Evolutionary conservation across 441 rosid genomes (phyloP).

Genomic region (Adansonia madagascariensis): DNA sequence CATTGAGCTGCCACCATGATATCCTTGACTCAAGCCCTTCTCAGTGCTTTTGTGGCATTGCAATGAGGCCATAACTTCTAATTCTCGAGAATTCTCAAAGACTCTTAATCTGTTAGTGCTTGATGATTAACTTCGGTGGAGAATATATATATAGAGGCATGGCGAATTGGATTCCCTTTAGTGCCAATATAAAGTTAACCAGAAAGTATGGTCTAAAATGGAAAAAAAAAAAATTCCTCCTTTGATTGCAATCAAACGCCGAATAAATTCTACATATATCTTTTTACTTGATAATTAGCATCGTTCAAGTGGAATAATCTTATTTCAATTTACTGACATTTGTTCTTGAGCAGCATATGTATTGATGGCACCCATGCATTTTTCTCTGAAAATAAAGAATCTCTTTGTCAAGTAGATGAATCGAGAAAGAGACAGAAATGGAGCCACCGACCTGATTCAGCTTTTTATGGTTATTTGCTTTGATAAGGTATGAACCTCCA

Average conservation of each 20-base stretch:
- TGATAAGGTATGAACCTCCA: background rate
- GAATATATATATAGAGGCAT: background rate
- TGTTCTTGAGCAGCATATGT: background rate
- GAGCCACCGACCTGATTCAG: background rate
- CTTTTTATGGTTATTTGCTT: background rate
- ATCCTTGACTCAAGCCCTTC: constrained; percentile 35
- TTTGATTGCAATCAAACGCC: background rate
- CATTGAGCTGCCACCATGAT: constrained; percentile 27
- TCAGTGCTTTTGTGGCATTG: constrained; percentile 28
- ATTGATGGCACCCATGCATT: background rate
- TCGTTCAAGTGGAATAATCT: background rate
- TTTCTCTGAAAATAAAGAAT: constrained; percentile 2
- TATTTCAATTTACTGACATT: background rate
- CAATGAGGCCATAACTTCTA: constrained; percentile 31
- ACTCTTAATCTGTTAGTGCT: background rate
- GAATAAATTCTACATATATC: constrained; percentile 9
- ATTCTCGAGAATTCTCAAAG: background rate
- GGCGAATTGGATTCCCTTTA: background rate
- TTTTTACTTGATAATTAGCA: background rate
- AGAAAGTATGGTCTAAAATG: background rate
- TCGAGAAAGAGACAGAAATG: background rate
- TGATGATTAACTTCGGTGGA: background rate
- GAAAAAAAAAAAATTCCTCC: background rate
- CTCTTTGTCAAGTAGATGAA: background rate
- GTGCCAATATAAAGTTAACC: background rate